Evolutionary conservation across 2,329 filamentous ascomycete species (phyloP).

Genomic region (Sporothrix luriei): DNA sequence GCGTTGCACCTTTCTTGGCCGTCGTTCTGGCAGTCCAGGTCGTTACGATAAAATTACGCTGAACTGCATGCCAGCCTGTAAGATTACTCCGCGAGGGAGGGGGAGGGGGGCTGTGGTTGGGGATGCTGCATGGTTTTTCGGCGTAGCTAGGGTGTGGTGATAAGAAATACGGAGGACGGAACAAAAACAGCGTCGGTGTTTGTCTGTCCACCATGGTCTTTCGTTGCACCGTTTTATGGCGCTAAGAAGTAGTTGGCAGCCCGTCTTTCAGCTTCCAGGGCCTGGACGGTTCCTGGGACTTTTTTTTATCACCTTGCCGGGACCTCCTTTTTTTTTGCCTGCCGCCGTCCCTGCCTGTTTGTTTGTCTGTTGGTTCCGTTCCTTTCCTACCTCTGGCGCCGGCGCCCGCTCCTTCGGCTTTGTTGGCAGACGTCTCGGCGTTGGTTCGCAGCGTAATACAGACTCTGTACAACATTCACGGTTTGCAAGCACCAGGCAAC

Average conservation of each 20-base stretch:
- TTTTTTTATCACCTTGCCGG: no score
- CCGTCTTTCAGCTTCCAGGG: background rate
- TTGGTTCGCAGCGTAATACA: no score
- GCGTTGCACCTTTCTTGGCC: background rate
- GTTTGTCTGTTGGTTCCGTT: background rate
- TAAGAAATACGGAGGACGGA: background rate
- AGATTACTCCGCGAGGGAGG: slow-evolving; percentile 10
- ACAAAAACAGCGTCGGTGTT: background rate
- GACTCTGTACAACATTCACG: no score
- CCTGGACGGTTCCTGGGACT: no score
- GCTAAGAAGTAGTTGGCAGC: slow-evolving; percentile 1
- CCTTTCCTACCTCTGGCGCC: background rate
- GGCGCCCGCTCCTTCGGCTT: background rate
- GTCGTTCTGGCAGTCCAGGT: background rate
- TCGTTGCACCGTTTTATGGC: background rate
- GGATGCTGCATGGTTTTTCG: slow-evolving; percentile 23
- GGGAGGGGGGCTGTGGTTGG: background rate
- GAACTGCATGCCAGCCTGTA: slow-evolving; percentile 20
- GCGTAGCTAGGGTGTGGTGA: slow-evolving; percentile 22
- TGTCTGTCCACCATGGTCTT: background rate
- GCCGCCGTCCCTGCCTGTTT: background rate
- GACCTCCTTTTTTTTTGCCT: background rate
- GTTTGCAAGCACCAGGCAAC: background rate
- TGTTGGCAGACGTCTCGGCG: background rate
- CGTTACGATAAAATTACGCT: background rate